Conservation (phyloP, 1,284 basidiomycete genomes). For the Meripilus lineatus region DNA sequence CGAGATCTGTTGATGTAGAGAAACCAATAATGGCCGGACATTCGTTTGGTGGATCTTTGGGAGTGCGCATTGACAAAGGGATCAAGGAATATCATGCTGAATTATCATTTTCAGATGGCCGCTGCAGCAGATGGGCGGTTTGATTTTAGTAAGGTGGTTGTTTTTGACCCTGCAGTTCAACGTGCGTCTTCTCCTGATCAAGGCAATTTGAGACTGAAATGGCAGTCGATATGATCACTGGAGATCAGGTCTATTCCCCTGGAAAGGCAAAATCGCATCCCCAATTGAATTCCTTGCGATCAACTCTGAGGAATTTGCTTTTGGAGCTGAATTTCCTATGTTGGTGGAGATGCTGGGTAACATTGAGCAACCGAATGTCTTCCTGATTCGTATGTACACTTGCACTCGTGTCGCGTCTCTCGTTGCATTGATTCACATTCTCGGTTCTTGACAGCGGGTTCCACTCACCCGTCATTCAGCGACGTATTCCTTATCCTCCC, state of each 20-base stretch:
- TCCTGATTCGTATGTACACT: constrained; percentile 18
- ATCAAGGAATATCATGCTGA: background rate
- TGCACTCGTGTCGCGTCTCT: constrained; percentile 9
- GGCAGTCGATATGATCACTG: background rate
- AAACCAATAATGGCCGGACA: constrained; percentile 29
- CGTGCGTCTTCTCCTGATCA: constrained; percentile 9
- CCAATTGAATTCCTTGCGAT: constrained; percentile 34
- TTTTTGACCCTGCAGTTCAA: constrained; percentile 26
- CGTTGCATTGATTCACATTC: background rate
- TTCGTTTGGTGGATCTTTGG: constrained; percentile 31
- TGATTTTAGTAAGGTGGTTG: constrained; percentile 21
- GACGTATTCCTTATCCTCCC: constrained; percentile 64
- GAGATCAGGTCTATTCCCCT: constrained; percentile 27
- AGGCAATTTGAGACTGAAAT: background rate
- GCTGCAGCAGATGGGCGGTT: constrained; percentile 19
- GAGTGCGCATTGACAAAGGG: constrained; percentile 18
- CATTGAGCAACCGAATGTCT: constrained; percentile 11
- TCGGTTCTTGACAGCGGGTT: constrained; percentile 32
- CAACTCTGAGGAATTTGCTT: constrained; percentile 35
- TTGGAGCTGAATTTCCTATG: constrained; percentile 24
- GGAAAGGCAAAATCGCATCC: constrained; percentile 25
- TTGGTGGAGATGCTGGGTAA: constrained; percentile 20
- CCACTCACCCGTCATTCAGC: constrained; percentile 61
- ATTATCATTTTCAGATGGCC: constrained; percentile 16
- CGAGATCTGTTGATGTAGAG: constrained; percentile 14